A percentile compares a stretch with the other conserved stretches of the same genome.
These are phyloP conservation scores for Pyrenophora graminea DNA, from an alignment of 2,329 filamentous ascomycete genomes.

Conservation along the genomic window DNA sequence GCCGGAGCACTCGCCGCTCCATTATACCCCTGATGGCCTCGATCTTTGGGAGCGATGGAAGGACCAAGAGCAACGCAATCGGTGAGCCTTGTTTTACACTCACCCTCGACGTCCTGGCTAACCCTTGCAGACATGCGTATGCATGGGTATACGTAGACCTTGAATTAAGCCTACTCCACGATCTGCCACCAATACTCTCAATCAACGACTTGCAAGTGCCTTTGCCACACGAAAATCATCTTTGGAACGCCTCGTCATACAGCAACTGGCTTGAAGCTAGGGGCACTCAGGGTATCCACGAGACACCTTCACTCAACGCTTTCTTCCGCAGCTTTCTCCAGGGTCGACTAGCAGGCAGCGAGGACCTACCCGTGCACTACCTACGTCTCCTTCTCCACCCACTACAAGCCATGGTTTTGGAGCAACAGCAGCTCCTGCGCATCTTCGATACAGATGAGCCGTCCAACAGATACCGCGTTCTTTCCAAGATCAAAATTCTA, in stretches of 20 bases:
- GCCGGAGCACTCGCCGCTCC: neutral
- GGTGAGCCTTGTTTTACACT: neutral
- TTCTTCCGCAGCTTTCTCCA: slow-evolving; percentile 13
- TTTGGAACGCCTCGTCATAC: slow-evolving; percentile 9
- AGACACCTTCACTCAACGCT: slow-evolving; percentile 5
- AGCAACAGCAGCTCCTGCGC: slow-evolving; percentile 10
- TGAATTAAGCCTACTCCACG: slow-evolving; percentile 7
- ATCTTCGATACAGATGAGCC: slow-evolving; percentile 12
- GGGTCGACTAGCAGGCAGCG: neutral
- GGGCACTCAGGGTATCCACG: neutral
- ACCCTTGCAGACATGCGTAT: slow-evolving; percentile 7
- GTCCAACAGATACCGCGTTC: slow-evolving; percentile 4
- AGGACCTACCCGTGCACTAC: slow-evolving; percentile 4
- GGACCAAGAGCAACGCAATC: slow-evolving; percentile 6
- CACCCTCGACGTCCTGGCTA: neutral
- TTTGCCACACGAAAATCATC: neutral
- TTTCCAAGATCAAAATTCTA: slow-evolving; percentile 7
- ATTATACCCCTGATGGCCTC: neutral
- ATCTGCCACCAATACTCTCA: slow-evolving; percentile 8
- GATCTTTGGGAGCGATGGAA: slow-evolving; percentile 10
- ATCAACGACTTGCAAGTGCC: slow-evolving; percentile 9
- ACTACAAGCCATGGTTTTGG: slow-evolving; percentile 6
- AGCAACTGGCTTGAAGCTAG: slow-evolving; percentile 1
- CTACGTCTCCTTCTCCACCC: slow-evolving; percentile 13
- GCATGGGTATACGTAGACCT: slow-evolving; percentile 13